Percentiles rank a stretch among this genome's conserved stretches.
These are phyloP conservation scores for Aspergillus kassunensis DNA, from an alignment of 495 filamentous ascomycete genomes.

Conservation along the genomic window DNA sequence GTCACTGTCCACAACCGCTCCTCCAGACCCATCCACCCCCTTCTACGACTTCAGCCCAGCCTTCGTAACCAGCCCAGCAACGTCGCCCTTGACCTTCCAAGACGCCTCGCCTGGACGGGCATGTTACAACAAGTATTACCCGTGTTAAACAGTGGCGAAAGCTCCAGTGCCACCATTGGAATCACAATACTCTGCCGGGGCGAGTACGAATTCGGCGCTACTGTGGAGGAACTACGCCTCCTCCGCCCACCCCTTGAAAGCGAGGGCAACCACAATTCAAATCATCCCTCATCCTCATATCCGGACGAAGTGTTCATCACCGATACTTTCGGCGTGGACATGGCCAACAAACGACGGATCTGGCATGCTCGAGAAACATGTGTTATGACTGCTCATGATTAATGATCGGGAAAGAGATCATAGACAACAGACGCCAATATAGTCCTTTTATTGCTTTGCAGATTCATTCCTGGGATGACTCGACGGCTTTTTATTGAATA, in stretches of 20 bases:
- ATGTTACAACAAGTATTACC: conserved; percentile 71
- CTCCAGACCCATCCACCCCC: conserved; percentile 59
- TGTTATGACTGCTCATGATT: conserved; percentile 52
- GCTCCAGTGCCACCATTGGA: conserved; percentile 54
- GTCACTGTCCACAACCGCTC: conserved; percentile 71
- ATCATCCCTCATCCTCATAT: conserved; percentile 16
- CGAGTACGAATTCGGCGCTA: conserved; percentile 76
- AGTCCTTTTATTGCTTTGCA: not conserved
- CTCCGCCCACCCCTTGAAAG: conserved; percentile 17
- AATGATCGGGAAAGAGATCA: conserved; percentile 5
- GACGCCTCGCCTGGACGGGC: conserved; percentile 79
- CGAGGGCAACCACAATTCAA: conserved; percentile 10
- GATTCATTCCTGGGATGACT: not conserved
- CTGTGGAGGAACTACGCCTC: conserved; percentile 70
- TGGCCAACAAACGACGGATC: conserved; percentile 60
- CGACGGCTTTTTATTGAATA: not conserved
- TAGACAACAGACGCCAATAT: not conserved
- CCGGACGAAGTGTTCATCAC: conserved; percentile 37
- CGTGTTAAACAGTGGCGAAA: conserved; percentile 52
- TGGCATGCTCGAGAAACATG: conserved; percentile 69
- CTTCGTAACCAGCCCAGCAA: conserved; percentile 69
- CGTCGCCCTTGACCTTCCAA: conserved; percentile 76
- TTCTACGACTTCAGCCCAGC: conserved; percentile 73
- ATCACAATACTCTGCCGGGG: conserved; percentile 72
- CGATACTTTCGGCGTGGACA: conserved; percentile 54